Evolutionary conservation across 805 yeast genomes (phyloP), one percentile per base, ranked within the genome.

Genomic region (Ogataea degrootiae): DNA sequence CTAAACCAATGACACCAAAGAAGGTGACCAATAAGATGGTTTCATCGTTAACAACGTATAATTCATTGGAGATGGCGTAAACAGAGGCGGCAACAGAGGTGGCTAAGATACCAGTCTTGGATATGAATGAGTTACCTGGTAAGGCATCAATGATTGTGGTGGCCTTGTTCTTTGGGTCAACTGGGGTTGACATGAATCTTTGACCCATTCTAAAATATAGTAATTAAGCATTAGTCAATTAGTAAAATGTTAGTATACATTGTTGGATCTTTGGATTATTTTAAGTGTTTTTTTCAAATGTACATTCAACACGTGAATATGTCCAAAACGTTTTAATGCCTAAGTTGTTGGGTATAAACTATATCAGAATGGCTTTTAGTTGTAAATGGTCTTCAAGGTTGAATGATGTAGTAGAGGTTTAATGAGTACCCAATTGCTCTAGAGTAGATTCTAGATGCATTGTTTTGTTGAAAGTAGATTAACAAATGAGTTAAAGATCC

Each of bases 91-190:
- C 97, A 52, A 96, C 82, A 52, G 92, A 80, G 46, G 99, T 91
- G 63, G 97, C 97, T 64, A 94, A 76, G 65, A 91, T 79, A 66
- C 97, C 97, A 53, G 97, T 89, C 82, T 94, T 94, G 58, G 97
- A 81, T 59, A 92, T 70, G 60, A 80, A 75, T 63, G 82, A 80
- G 82, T 80, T 85, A 69, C 97, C 97, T 70, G 99, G 99, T 59
- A 94, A 74, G 54, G 97, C 88, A 65, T 87, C 91, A 62, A 92
- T 82, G 71, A 92, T 82, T 45, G 96, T 82, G 65, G 80, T 72
- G 50, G 99, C 99, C 79, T 88, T 88, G 60, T 84, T 78, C 76
- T 89, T 85, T 71, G 97, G 96, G 63, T 91, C 96, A 53, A 72
- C 76, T 59, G 84, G 87, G 39, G 66, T 57, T 41, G 89, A 80